A percentile compares a stretch with the other conserved stretches of the same genome.
Evolutionary conservation across 495 filamentous ascomycete genomes (phyloP).

Genomic region (Tuber microsphaerosporum): DNA sequence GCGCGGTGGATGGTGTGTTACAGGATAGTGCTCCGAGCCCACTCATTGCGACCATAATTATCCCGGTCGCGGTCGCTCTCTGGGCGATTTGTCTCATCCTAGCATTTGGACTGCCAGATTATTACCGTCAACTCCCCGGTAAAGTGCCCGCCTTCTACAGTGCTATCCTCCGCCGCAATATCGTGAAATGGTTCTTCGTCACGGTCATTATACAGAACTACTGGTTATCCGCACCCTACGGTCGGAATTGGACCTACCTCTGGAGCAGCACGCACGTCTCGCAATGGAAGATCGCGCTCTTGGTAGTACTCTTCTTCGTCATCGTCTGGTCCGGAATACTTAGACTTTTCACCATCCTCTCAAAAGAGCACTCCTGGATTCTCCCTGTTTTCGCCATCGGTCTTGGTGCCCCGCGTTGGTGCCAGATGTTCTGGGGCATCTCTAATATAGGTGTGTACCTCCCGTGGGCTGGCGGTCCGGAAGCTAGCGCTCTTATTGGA

Average conservation of each 20-base stretch:
- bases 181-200: constrained; percentile 56
- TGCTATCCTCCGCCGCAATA: constrained; percentile 53
- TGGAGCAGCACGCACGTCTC: constrained; percentile 51
- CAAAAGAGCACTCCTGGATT: constrained; percentile 56
- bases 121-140: constrained; percentile 61
- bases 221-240: constrained; percentile 57
- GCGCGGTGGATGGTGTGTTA: constrained; percentile 25
- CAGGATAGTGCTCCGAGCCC: constrained; percentile 31
- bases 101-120: constrained; percentile 55
- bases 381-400: constrained; percentile 56
- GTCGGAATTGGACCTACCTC: constrained; percentile 58
- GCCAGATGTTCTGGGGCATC: constrained; percentile 59
- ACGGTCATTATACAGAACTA: constrained; percentile 61
- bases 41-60: constrained; percentile 47
- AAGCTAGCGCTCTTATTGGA: constrained; percentile 50
- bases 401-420: constrained; percentile 58
- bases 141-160: constrained; percentile 57
- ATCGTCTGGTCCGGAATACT: constrained; percentile 52
- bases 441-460: constrained; percentile 54
- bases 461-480: constrained; percentile 52
- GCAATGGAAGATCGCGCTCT: constrained; percentile 49
- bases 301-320: constrained; percentile 56
- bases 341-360: constrained; percentile 47
- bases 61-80: constrained; percentile 50
- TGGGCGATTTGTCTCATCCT: constrained; percentile 51